Base-by-base conservation (phyloP, 768 basidiomycete species). In the Thelephora aurantiotincta region DNA sequence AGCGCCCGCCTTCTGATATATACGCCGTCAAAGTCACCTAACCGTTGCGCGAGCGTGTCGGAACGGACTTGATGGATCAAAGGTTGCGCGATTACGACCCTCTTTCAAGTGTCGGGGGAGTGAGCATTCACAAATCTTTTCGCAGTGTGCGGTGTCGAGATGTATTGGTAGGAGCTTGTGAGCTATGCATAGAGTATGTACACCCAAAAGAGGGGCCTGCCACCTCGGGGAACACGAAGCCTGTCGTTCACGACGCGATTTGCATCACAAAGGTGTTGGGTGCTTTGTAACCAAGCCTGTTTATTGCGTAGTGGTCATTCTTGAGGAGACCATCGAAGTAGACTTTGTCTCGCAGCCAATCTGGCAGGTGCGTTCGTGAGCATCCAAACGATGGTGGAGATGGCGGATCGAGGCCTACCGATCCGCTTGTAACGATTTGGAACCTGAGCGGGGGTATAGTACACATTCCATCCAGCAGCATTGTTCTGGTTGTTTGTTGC, bases 181-280 rank as follows among this genome's bases (percentile, higher is more conserved):
- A 30, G n/a, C 9, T 30, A 30, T 30, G 26, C 26, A 30, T 30
- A 30, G n/a, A n/a, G n/a, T n/a, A n/a, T n/a, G n/a, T n/a, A n/a
- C n/a, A n/a, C n/a, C n/a, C n/a, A n/a, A n/a, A n/a, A n/a, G n/a
- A 30, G 26, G 9, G 5, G 26, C 26, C 26, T 30, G 26, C 26
- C 9, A 9, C 26, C 4, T 9, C 26, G 4, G 9, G 26, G 5
- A 4, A 30, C 11, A 14, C 1, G 12, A 41, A 41, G 3, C 38
- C 22, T 41, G 38, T 7, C 14, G 22, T 5, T n/a, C 22, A 79
- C n/a, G 68, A 62, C 11, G 68, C 66, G 35, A 84, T 52, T 47
- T 72, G 70, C 80, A 89, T 77, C 35, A 87, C 68, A 58, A 85
- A 85, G 35, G 88, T 73, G 57, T 90, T 89, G 5, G 85, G 77